These are phyloP conservation scores for Oidiodendron maius DNA, from an alignment of 495 filamentous ascomycete genomes.

Conservation along the genomic window DNA sequence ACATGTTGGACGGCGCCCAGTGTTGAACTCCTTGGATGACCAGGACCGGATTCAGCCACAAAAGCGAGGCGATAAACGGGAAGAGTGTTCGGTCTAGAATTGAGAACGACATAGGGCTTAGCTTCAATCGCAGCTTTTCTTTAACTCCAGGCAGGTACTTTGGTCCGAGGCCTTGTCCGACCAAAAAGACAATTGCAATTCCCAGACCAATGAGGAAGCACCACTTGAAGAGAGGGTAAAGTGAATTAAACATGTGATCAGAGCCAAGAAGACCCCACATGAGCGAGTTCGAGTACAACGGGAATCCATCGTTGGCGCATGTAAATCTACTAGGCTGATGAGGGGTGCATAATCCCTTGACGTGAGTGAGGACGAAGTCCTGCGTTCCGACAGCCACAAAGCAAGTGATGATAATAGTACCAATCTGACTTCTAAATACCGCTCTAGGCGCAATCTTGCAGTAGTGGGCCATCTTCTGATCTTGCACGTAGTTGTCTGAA, in stretches of 20 bases:
- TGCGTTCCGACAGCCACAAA: slow-evolving; percentile 55
- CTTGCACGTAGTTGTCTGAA: slow-evolving; percentile 41
- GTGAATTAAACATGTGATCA: slow-evolving; percentile 35
- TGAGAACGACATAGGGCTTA: slow-evolving; percentile 24
- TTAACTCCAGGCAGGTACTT: slow-evolving; percentile 25
- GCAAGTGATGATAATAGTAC: slow-evolving; percentile 49
- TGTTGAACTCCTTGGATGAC: slow-evolving; percentile 60
- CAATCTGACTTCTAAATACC: slow-evolving; percentile 52
- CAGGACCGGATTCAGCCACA: slow-evolving; percentile 50
- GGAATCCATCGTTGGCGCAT: slow-evolving; percentile 53
- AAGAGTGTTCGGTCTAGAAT: slow-evolving; percentile 4
- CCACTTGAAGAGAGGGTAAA: slow-evolving; percentile 32
- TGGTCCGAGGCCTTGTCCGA: slow-evolving; percentile 25
- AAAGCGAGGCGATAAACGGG: slow-evolving; percentile 3
- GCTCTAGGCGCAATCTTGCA: slow-evolving; percentile 61
- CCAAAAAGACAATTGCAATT: slow-evolving; percentile 21
- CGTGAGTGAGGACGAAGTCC: slow-evolving; percentile 53
- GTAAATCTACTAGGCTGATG: slow-evolving; percentile 46
- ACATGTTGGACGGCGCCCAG: slow-evolving; percentile 49
- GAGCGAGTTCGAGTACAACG: slow-evolving; percentile 48
- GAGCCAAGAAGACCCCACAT: slow-evolving; percentile 41
- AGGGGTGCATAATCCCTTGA: slow-evolving; percentile 44
- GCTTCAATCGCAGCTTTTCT: slow-evolving; percentile 1
- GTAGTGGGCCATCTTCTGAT: slow-evolving; percentile 48
- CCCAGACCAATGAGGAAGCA: slow-evolving; percentile 32